Percentiles rank a stretch among this genome's conserved stretches.
These are phyloP conservation scores for Taphrina pruni DNA, from an alignment of 1,139 yeast species.

Conservation along the genomic window DNA sequence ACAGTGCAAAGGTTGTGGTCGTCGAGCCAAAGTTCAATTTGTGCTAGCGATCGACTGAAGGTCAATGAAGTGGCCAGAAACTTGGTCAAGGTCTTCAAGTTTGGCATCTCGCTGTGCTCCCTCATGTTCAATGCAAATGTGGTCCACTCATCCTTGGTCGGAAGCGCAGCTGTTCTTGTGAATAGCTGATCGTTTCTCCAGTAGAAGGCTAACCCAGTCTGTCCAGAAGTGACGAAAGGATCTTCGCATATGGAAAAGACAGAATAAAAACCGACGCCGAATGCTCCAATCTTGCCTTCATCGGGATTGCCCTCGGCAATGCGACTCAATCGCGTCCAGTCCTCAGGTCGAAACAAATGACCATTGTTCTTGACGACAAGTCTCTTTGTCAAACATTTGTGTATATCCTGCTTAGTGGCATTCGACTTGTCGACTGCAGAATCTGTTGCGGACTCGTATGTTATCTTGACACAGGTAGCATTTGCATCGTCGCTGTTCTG, in stretches of 20 bases:
- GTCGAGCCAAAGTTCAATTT: conserved; percentile 51
- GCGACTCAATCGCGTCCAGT: conserved; percentile 55
- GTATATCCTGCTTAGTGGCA: conserved; percentile 1
- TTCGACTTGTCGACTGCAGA: neutral
- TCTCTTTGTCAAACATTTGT: conserved; percentile 9
- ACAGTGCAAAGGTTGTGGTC: conserved; percentile 49
- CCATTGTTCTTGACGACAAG: conserved; percentile 51
- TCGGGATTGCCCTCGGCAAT: conserved; percentile 66
- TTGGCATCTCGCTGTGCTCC: conserved; percentile 50
- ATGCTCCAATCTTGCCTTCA: conserved; percentile 98
- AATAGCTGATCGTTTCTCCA: conserved; percentile 55
- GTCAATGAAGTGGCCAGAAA: conserved; percentile 54
- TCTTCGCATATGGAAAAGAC: conserved; percentile 93
- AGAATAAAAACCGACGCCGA: conserved; percentile 99
- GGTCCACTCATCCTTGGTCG: conserved; percentile 51
- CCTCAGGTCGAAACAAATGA: conserved; percentile 52
- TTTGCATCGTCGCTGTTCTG: conserved; percentile 55
- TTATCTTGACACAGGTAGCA: conserved; percentile 52
- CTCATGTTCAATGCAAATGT: conserved; percentile 53
- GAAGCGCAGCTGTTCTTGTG: conserved; percentile 50
- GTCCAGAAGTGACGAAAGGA: conserved; percentile 56
- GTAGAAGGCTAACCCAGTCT: conserved; percentile 51
- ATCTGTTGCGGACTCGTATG: conserved; percentile 40
- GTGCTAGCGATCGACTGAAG: conserved; percentile 50
- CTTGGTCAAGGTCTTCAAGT: conserved; percentile 52